Base-by-base conservation (phyloP, 139 green algal genomes). In the Chlamydomonas schloesseri region DNA sequence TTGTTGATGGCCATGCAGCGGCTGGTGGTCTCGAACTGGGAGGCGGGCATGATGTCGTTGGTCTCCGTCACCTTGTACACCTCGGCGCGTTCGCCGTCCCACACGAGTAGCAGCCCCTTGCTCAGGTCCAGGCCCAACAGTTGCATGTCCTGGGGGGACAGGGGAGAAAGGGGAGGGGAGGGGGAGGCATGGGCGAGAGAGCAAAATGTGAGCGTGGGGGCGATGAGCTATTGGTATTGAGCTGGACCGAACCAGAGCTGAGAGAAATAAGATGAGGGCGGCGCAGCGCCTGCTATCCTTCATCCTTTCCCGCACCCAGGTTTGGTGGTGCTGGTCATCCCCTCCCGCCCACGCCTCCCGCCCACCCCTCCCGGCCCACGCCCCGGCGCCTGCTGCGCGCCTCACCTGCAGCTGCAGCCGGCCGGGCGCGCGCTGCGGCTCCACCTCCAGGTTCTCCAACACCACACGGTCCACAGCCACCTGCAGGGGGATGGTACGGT, bases 1-100 rank as follows among this genome's bases (percentile, higher is more conserved):
- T 88, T 87, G 83, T 93, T 84, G 71, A 96, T 77, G 28, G 92
- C 89, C 91, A 95, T 92, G n/a, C 87, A 83, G 21, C 73, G 74
- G 24, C 71, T 81, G 70, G 68, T 70, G 42, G 78, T 88, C 42
- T 91, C 73, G 62, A 90, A 89, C 65, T 76, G 53, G n/a, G 50
- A 82, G 58, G 58, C 73, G 23, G 55, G 53, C 60, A 72, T 75
- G 31, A 84, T 74, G 42, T 90, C 76, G 31, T 80, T 62, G 33
- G 76, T 55, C 70, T 88, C 87, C 2, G 64, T 71, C 36, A 88
- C 84, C 85, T 92, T 88, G 71, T 87, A 88, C 62, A 90, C 73
- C 78, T 90, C 70, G 34, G 89, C 91, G 24, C 71, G 68, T 36
- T 37, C 81, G 53, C 89, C 89, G 70, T 92, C 91, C 72, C 92